phyloP scores from a whole-genome alignment of 1,139 yeast species.

The Saccharomyces pastorianus region DNA sequence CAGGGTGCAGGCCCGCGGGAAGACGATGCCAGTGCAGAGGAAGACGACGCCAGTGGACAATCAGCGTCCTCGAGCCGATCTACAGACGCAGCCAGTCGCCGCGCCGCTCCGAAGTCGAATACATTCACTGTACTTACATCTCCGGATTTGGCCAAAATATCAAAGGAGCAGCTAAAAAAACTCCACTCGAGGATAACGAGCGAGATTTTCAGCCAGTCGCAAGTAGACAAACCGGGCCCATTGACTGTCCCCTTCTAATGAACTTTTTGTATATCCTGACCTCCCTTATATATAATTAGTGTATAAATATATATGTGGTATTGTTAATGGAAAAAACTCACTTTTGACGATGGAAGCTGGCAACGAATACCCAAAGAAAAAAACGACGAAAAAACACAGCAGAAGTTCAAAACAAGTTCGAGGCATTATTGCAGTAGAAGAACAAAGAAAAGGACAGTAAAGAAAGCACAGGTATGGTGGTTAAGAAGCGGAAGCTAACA shows the following conservation, averaged over 20 bases:
- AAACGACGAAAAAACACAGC: not conserved
- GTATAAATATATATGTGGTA: not conserved
- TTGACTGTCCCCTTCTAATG: constrained; percentile 5
- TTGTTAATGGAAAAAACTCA: not conserved
- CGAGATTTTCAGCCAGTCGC: constrained; percentile 1
- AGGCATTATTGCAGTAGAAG: not conserved
- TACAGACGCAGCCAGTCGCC: not conserved
- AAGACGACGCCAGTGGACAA: not conserved
- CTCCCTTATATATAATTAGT: not conserved
- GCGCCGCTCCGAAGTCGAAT: not conserved
- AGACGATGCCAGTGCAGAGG: not conserved
- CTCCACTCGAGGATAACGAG: not conserved
- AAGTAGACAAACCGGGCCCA: constrained; percentile 1
- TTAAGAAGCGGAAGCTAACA: constrained; percentile 20
- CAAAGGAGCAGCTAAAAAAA: not conserved
- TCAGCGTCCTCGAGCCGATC: not conserved
- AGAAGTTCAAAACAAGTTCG: not conserved
- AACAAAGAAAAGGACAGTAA: not conserved
- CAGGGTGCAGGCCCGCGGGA: not conserved
- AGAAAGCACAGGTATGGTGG: constrained; percentile 17
- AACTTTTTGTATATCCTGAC: not conserved
- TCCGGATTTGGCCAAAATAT: not conserved
- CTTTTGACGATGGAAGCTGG: not conserved
- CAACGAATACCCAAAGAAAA: not conserved
- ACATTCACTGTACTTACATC: not conserved